Evolutionary conservation across 257 asterid species (phyloP), one percentile per base, ranked within the genome.

Genomic region (Capsicum pubescens): DNA sequence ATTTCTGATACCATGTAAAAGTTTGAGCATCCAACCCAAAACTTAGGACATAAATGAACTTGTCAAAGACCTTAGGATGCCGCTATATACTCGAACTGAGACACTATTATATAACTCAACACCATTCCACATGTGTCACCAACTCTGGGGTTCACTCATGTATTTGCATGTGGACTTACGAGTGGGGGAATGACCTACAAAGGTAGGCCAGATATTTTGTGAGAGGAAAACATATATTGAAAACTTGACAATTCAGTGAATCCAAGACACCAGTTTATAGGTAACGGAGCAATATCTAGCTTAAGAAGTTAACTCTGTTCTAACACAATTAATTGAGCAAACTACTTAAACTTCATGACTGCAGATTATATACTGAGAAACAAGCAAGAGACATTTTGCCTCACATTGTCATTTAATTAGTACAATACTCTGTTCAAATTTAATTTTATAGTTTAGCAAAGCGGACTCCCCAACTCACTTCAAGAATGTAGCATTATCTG

Each of bases 161-260:
- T 44, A 71, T 71, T 71, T 71, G 58, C 46, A 71, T 71, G 79
- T 71, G 36, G 39, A 71, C 79, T 71, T 10, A 46, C 0, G 16
- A 71, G 79, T 71, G 58, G 39, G 26, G 46, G 79, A 74, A 55
- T 74, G 19, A 74, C 80, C 80, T 72, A 72, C 80, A 50, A 71
- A 50, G 60, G 19, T 21, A 74, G 3, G 80, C 60, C 80, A 74
- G 59, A 21, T 74, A 48, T 50, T 44, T 50, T 50, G 61, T 19
- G 80, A 50, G 80, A 48, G 60, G 58, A 74, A 50, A 50, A 50
- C 44, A 7, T 35, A 12, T 44, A 44, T 12, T 74, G 36, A 48
- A 19, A 74, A 21, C 60, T 74, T 48, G 80, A 74, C 61, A 74
- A 74, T 50, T 48, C 60, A 50, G 61, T 12, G 80, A 74, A 12